Conservation (phyloP, 2,329 filamentous ascomycete species). For the Aspergillus sojae region DNA sequence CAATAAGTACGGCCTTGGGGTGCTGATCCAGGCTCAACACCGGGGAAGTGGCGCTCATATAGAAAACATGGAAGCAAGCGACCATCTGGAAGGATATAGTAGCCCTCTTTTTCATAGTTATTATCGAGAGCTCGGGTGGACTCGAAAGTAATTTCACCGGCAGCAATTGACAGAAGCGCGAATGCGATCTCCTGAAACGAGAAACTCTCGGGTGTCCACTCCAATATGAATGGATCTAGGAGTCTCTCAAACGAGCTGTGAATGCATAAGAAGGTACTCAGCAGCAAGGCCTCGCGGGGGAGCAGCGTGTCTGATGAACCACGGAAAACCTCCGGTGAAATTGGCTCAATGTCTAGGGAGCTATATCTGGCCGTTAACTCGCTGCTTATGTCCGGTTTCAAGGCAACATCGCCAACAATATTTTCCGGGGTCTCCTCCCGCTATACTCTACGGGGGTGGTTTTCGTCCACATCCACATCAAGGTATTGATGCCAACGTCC, state of each 20-base stretch:
- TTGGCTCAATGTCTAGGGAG: constrained; percentile 2
- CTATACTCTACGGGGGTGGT: constrained; percentile 4
- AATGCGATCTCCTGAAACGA: constrained; percentile 23
- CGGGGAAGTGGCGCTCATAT: constrained; percentile 18
- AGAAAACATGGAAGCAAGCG: constrained; percentile 19
- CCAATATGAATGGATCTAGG: constrained; percentile 13
- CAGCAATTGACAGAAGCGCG: constrained; percentile 19
- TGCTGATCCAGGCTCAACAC: constrained; percentile 19
- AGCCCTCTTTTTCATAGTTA: constrained; percentile 18
- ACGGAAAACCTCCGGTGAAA: neutral
- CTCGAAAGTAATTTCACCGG: constrained; percentile 19
- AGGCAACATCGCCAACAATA: constrained; percentile 13
- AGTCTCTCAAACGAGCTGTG: constrained; percentile 6
- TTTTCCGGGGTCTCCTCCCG: constrained; percentile 9
- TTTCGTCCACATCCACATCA: constrained; percentile 9
- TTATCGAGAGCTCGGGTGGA: constrained; percentile 4
- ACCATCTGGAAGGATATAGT: constrained; percentile 14
- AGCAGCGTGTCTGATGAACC: neutral
- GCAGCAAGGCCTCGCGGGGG: constrained; percentile 12
- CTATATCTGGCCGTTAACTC: neutral
- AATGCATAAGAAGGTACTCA: neutral
- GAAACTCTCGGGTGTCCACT: constrained; percentile 18
- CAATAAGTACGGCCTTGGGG: constrained; percentile 19
- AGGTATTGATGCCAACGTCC: constrained; percentile 17
- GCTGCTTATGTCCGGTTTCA: constrained; percentile 8